Evolutionary conservation across 1,284 basidiomycete species (phyloP), one percentile per base, ranked within the genome.

Genomic region (Tilletia caries): DNA sequence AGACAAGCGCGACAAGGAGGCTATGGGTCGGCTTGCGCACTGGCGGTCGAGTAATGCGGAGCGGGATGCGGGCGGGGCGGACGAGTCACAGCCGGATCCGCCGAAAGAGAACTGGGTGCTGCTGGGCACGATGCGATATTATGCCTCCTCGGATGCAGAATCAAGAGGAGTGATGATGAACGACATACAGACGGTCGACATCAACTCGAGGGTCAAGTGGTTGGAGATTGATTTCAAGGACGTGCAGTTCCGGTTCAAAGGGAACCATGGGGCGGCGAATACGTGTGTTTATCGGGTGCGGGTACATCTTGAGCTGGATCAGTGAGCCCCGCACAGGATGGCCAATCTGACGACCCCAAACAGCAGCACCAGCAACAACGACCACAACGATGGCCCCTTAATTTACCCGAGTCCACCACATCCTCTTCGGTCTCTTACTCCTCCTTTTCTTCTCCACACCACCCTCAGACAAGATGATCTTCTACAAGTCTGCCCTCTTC

Each of bases 51-150:
- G n/a, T n/a, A n/a, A n/a, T n/a, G n/a, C n/a, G n/a, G n/a, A n/a
- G n/a, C n/a, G n/a, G n/a, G n/a, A n/a, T n/a, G n/a, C n/a, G n/a
- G 68, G 44, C 2, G 65, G 67, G 66, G 52, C 32, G 58, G 58
- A 23, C 32, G 29, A 62, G 58, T 29, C 58, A 10, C 58, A 62
- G 58, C 33, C 32, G 3, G 34, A 13, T 6, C 58, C 32, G 13
- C 58, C 58, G 10, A n/a, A 20, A 15, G 13, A 34, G 29, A 37
- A 37, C 58, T 23, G 20, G 10, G 58, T 62, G 3, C 58, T 62
- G 27, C 33, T 62, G 6, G 58, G 32, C 29, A 15, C 32, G 32
- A 62, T 62, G 58, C 10, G 33, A 20, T 62, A 62, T 18, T 20
- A 29, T 37, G 27, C 32, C 15, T 41, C 37, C 10, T n/a, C n/a